phyloP scores from a whole-genome alignment of 2,329 filamentous ascomycete species.

The Talaromyces sp. region DNA sequence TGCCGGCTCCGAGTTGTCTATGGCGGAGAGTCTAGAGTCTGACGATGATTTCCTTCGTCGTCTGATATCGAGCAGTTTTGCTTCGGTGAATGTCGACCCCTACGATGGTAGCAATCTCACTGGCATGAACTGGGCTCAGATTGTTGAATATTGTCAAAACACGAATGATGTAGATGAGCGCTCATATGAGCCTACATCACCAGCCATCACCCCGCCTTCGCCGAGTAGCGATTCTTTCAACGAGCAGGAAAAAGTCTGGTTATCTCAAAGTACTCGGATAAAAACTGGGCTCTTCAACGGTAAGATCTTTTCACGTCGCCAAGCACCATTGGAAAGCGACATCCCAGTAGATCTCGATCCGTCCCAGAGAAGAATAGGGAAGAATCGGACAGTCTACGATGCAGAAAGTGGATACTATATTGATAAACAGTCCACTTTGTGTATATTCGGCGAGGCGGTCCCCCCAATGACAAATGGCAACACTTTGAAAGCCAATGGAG shows the following conservation, averaged over 20 bases:
- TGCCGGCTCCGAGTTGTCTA: neutral
- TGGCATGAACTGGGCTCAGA: neutral
- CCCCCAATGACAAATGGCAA: neutral
- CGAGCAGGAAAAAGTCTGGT: constrained; percentile 54
- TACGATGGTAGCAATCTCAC: neutral
- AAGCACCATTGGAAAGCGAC: constrained; percentile 28
- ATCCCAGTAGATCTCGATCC: constrained; percentile 40
- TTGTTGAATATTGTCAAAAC: neutral
- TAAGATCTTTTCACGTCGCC: constrained; percentile 38
- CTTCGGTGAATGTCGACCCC: neutral
- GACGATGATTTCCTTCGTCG: neutral
- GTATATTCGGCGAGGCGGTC: constrained; percentile 55
- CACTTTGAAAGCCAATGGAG: constrained; percentile 26
- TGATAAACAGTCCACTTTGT: constrained; percentile 54
- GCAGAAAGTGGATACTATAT: constrained; percentile 54
- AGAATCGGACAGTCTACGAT: constrained; percentile 53
- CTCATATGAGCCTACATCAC: neutral
- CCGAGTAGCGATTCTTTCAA: no score
- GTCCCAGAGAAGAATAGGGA: constrained; percentile 51
- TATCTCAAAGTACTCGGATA: no score
- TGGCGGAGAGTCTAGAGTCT: neutral
- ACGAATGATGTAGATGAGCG: neutral
- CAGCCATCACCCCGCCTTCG: neutral
- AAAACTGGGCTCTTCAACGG: constrained; percentile 57
- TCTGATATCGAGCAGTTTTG: neutral